Evolutionary conservation across 108 stramenopile genomes (phyloP).

Genomic region (Stephanodiscus triporus): DNA sequence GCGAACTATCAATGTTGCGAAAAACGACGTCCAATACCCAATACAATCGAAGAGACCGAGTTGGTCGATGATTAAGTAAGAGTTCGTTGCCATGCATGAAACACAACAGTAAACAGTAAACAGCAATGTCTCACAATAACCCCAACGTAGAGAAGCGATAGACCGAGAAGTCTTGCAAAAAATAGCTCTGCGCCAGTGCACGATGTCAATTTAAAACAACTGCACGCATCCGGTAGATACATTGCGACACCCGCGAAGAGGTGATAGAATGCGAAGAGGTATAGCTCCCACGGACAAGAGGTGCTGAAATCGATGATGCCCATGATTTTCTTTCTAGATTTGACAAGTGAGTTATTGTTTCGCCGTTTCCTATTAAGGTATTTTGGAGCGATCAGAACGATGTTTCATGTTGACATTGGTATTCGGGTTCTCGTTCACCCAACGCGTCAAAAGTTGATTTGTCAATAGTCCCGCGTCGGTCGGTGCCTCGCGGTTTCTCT

Average conservation of each 20-base stretch:
- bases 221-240: slow-evolving; percentile 33
- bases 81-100: neutral
- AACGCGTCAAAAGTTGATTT: no score
- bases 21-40: slow-evolving; percentile 4
- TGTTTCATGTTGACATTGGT: neutral
- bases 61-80: neutral
- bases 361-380: neutral
- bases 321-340: slow-evolving; percentile 17
- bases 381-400: neutral
- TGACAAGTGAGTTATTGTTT: neutral
- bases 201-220: slow-evolving; percentile 11
- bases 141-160: slow-evolving; percentile 40
- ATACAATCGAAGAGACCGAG: neutral
- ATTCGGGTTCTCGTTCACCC: slow-evolving; percentile 3
- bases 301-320: slow-evolving; percentile 13
- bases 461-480: no score
- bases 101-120: neutral
- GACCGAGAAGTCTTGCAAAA: slow-evolving; percentile 28
- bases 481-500: no score
- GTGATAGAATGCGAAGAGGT: slow-evolving; percentile 37
- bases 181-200: slow-evolving; percentile 40
- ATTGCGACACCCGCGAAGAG: slow-evolving; percentile 16
- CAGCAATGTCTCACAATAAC: slow-evolving; percentile 10
- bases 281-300: slow-evolving; percentile 49
- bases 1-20: slow-evolving; percentile 5